A percentile compares a stretch with the other conserved stretches of the same genome.
Evolutionary conservation across 345 rosid genomes (phyloP).

Genomic region (Salix arbutifolia): DNA sequence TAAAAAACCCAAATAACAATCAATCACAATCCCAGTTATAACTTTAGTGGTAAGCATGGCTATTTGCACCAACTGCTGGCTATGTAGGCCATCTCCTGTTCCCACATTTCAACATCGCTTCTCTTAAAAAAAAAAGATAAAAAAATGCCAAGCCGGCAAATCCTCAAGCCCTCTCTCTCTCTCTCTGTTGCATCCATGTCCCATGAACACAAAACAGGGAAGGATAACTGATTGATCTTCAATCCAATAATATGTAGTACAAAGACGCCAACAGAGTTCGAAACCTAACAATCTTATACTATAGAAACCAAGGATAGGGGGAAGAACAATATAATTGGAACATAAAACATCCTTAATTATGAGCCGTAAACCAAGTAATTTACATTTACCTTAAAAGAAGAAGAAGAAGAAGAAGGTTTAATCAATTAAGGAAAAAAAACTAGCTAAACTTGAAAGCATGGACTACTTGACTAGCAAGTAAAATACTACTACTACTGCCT

Average conservation of each 20-base stretch:
- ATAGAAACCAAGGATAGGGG: not conserved
- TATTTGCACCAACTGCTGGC: constrained; percentile 40
- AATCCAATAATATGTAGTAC: not conserved
- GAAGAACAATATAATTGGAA: not conserved
- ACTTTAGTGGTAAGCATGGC: constrained; percentile 40
- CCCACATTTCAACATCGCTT: constrained; percentile 3
- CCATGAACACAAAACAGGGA: not conserved
- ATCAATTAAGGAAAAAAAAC: not conserved
- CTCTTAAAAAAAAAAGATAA: not conserved
- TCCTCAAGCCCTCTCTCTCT: not conserved
- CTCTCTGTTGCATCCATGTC: not conserved
- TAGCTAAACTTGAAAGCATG: not conserved
- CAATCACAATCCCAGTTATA: constrained; percentile 25
- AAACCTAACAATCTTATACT: not conserved
- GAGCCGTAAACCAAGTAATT: constrained; percentile 1
- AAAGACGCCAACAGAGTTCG: not conserved
- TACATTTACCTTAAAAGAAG: constrained; percentile 15
- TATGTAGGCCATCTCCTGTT: constrained; percentile 36
- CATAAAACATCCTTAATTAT: not conserved
- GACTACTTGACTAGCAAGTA: not conserved
- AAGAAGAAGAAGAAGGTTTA: not conserved
- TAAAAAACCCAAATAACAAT: too few relatives aligned
- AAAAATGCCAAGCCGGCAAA: not conserved
- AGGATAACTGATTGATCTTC: not conserved
- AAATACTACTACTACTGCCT: not conserved